Evolutionary conservation across 2,329 filamentous ascomycete genomes (phyloP).

Genomic region (Bipolaris oryzae): DNA sequence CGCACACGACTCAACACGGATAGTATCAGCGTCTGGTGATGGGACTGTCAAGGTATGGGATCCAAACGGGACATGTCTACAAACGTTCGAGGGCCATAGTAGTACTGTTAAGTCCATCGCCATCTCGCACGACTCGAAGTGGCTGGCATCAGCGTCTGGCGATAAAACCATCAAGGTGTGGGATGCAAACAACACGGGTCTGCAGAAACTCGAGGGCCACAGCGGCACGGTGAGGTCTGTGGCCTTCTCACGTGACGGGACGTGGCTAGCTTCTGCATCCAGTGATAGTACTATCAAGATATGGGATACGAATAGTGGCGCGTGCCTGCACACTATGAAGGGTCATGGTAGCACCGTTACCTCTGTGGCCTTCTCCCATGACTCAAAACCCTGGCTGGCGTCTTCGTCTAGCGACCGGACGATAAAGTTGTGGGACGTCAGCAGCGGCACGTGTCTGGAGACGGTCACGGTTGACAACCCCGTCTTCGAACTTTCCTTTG

Average conservation of each 20-base stretch:
- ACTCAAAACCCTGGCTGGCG: conserved; percentile 6
- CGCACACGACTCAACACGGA: conserved; percentile 7
- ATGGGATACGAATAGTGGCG: neutral
- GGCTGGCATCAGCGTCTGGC: neutral
- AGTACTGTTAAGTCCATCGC: neutral
- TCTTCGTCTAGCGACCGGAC: neutral
- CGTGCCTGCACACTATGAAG: conserved; percentile 15
- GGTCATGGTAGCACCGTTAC: conserved; percentile 11
- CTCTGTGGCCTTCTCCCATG: conserved; percentile 7
- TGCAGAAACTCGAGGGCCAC: conserved; percentile 8
- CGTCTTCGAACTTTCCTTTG: neutral
- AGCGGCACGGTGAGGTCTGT: neutral
- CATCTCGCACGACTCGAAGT: neutral
- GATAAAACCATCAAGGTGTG: neutral
- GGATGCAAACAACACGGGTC: neutral
- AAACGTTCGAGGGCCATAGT: neutral
- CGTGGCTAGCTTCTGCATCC: neutral
- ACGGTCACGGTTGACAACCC: neutral
- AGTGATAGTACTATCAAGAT: neutral
- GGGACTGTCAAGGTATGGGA: conserved; percentile 16
- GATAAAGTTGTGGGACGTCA: conserved; percentile 29
- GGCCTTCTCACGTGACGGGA: neutral
- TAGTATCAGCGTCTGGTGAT: conserved; percentile 21
- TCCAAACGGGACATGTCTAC: neutral
- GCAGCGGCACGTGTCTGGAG: conserved; percentile 11